Conservation (phyloP, 1,284 basidiomycete genomes). For the Vanrija sp. region DNA sequence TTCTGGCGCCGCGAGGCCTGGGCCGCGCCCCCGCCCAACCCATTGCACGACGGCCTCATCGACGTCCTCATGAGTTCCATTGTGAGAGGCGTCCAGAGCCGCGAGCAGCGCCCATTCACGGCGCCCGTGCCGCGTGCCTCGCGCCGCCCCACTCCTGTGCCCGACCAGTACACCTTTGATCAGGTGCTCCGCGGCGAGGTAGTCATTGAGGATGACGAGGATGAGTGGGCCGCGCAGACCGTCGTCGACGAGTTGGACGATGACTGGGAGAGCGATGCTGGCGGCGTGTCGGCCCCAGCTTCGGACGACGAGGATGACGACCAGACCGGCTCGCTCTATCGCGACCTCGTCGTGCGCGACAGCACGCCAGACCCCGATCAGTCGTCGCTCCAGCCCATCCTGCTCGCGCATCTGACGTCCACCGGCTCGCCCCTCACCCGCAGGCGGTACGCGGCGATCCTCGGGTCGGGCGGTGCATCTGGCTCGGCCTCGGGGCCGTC, state of each 20-base stretch:
- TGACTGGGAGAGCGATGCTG: slow-evolving; percentile 18
- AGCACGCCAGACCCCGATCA: slow-evolving; percentile 10
- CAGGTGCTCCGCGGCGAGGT: slow-evolving; percentile 30
- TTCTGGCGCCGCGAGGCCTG: slow-evolving; percentile 40
- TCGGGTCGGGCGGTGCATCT: slow-evolving; percentile 2
- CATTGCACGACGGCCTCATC: neutral
- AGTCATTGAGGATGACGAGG: slow-evolving; percentile 33
- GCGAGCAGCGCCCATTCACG: neutral
- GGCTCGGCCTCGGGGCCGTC: slow-evolving; percentile 7
- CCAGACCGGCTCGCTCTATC: slow-evolving; percentile 20
- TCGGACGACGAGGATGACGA: slow-evolving; percentile 12
- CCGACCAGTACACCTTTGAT: slow-evolving; percentile 17
- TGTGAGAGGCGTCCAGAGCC: neutral
- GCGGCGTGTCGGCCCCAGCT: slow-evolving; percentile 13
- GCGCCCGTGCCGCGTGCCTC: neutral
- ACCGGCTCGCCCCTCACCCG: slow-evolving; percentile 38
- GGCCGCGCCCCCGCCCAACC: slow-evolving; percentile 16
- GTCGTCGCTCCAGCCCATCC: slow-evolving; percentile 35
- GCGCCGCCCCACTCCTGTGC: neutral
- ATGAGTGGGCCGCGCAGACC: slow-evolving; percentile 20
- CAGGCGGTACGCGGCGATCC: slow-evolving; percentile 34
- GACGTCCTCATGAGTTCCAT: neutral
- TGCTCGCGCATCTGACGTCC: slow-evolving; percentile 45
- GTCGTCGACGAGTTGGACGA: slow-evolving; percentile 26
- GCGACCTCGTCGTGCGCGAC: slow-evolving; percentile 24